phyloP scores from a whole-genome alignment of 2,329 filamentous ascomycete species.

The Plectosphaerella plurivora region DNA sequence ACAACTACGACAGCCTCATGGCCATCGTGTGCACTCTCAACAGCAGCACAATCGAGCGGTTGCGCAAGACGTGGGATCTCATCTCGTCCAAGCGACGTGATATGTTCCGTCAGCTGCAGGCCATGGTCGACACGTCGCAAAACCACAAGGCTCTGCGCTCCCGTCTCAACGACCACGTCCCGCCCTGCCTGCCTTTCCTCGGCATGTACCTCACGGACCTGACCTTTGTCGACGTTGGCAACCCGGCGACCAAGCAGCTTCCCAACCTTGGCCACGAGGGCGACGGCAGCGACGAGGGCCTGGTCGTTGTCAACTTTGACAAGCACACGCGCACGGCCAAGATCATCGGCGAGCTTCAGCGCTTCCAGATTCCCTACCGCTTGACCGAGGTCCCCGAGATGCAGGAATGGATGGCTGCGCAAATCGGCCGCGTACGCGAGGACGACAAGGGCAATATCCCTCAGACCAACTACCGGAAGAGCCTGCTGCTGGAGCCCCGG shows the following conservation, averaged over 20 bases:
- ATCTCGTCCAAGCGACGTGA: slow-evolving; percentile 81
- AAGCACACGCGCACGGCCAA: slow-evolving; percentile 93
- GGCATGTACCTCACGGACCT: slow-evolving; percentile 96
- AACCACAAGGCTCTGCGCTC: slow-evolving; percentile 87
- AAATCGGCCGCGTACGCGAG: slow-evolving; percentile 72
- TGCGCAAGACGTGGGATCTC: slow-evolving; percentile 88
- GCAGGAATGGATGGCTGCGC: slow-evolving; percentile 85
- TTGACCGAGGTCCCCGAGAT: slow-evolving; percentile 80
- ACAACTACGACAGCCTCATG: slow-evolving; percentile 97
- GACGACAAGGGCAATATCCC: slow-evolving; percentile 51
- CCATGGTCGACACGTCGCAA: slow-evolving; percentile 82
- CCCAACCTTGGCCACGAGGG: slow-evolving; percentile 39
- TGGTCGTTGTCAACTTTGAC: slow-evolving; percentile 93
- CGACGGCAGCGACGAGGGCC: slow-evolving; percentile 51
- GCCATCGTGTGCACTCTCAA: slow-evolving; percentile 93
- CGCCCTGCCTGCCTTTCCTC: slow-evolving; percentile 90
- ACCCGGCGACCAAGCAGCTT: slow-evolving; percentile 77
- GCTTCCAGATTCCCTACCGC: slow-evolving; percentile 91
- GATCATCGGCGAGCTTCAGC: slow-evolving; percentile 92
- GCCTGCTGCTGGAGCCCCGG: slow-evolving; percentile 75
- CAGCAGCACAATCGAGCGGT: slow-evolving; percentile 81
- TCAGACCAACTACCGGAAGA: slow-evolving; percentile 71
- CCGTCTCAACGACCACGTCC: slow-evolving; percentile 78
- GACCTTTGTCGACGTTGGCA: slow-evolving; percentile 93
- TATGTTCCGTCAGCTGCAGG: slow-evolving; percentile 71